Evolutionary conservation across 192 early-diverging fungal species (phyloP).

Genomic region (Backusella circina): DNA sequence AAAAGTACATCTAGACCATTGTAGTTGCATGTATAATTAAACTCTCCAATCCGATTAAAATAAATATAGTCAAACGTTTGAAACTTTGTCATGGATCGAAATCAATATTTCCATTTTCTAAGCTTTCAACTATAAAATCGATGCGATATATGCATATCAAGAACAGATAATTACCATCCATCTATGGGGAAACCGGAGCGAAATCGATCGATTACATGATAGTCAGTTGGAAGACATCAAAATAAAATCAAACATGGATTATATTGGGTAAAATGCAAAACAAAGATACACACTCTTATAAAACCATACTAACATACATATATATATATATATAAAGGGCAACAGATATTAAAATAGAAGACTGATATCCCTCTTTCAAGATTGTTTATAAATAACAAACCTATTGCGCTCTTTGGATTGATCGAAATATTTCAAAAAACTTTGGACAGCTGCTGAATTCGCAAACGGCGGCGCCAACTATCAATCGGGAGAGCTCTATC

Average conservation of each 20-base stretch:
- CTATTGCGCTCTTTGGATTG: conserved; percentile 34
- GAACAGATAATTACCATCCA: conserved; percentile 16
- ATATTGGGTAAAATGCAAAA: conserved; percentile 2
- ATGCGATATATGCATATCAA: background rate
- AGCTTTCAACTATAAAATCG: too few relatives aligned
- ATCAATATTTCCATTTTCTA: too few relatives aligned
- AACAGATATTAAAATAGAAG: background rate
- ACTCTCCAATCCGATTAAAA: too few relatives aligned
- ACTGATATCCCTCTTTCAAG: background rate
- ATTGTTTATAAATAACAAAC: conserved; percentile 33
- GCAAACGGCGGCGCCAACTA: conserved; percentile 16
- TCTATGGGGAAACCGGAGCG: background rate
- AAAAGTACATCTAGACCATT: too few relatives aligned
- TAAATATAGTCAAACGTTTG: too few relatives aligned
- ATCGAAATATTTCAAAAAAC: conserved; percentile 40
- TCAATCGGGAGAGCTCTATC: conserved; percentile 14
- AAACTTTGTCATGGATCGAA: too few relatives aligned
- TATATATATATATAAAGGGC: background rate
- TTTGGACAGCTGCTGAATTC: too few relatives aligned
- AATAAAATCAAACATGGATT: conserved; percentile 4
- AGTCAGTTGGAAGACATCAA: background rate
- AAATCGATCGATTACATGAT: conserved; percentile 3
- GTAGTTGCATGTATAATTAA: too few relatives aligned
- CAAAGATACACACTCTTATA: too few relatives aligned
- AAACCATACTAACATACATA: too few relatives aligned